phyloP scores from a whole-genome alignment of 371 early-diverging fungal species.

The Rhizopus stolonifer region DNA sequence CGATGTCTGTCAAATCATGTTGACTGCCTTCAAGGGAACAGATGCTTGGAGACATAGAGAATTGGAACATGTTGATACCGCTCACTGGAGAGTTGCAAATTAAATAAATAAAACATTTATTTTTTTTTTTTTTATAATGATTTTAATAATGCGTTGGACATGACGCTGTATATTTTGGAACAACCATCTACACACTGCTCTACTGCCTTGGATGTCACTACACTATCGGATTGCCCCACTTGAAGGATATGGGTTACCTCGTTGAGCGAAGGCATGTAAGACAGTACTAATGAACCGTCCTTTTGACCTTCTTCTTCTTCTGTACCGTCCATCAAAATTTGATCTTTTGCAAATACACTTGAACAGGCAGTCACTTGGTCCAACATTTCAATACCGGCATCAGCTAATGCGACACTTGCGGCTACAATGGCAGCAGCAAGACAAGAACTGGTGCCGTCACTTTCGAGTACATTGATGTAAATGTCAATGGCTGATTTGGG shows the following conservation, averaged over 20 bases:
- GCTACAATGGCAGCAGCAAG: conserved; percentile 86
- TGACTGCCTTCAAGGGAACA: conserved; percentile 33
- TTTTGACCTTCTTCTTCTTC: conserved; percentile 70
- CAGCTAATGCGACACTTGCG: conserved; percentile 86
- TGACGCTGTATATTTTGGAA: conserved; percentile 79
- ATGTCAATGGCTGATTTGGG: conserved; percentile 92
- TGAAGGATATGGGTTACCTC: conserved; percentile 87
- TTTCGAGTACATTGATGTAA: conserved; percentile 84
- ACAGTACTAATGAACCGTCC: conserved; percentile 70
- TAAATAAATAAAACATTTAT: background rate
- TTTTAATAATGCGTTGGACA: conserved; percentile 53
- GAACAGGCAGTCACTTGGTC: conserved; percentile 87
- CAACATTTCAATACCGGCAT: conserved; percentile 94
- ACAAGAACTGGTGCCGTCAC: conserved; percentile 78
- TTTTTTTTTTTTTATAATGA: conserved; percentile 22
- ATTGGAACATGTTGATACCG: conserved; percentile 47
- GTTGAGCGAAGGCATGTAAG: conserved; percentile 86
- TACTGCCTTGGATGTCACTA: conserved; percentile 63
- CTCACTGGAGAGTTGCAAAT: conserved; percentile 41
- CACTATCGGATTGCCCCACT: conserved; percentile 66
- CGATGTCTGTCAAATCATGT: conserved; percentile 47
- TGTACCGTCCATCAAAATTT: conserved; percentile 70
- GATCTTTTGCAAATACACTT: conserved; percentile 52
- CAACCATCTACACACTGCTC: conserved; percentile 83
- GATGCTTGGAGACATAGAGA: conserved; percentile 48